These are phyloP conservation scores for Silybum marianum DNA, from an alignment of 129 eudicot species.

Conservation along the genomic window DNA sequence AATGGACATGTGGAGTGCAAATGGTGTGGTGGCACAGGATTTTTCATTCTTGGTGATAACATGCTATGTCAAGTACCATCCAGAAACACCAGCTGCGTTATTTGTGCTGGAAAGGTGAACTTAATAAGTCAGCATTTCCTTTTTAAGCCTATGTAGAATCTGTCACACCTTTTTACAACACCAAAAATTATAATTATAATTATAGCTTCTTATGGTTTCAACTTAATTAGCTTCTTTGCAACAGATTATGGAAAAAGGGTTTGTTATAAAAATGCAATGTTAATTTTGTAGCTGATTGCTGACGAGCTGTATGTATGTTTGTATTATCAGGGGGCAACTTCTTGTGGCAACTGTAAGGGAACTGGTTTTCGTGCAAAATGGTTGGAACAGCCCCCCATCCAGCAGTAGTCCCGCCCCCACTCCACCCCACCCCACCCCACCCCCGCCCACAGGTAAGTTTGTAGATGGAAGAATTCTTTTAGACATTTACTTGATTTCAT, in stretches of 20 bases:
- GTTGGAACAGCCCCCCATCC: constrained; percentile 73
- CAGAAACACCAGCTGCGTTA: constrained; percentile 79
- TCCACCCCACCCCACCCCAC: no score
- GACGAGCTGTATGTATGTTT: constrained; percentile 5
- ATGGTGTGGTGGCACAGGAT: constrained; percentile 95
- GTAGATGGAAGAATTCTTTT: constrained; percentile 18
- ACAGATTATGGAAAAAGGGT: not conserved
- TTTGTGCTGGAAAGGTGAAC: constrained; percentile 90
- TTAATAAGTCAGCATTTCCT: constrained; percentile 4
- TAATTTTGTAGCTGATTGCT: not conserved
- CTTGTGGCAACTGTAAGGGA: constrained; percentile 82
- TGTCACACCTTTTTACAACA: not conserved
- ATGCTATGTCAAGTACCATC: constrained; percentile 97
- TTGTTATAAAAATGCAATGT: not conserved
- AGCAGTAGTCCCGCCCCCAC: constrained; percentile 12
- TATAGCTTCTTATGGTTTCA: not conserved
- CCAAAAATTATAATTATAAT: not conserved
- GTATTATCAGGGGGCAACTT: constrained; percentile 56
- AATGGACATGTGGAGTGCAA: constrained; percentile 88
- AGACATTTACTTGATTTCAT: constrained; percentile 9
- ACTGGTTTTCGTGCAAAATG: constrained; percentile 99
- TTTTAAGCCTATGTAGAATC: not conserved
- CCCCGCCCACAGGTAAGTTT: not conserved
- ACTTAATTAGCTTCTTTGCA: not conserved
- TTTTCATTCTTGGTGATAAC: constrained; percentile 91